Evolutionary conservation across 495 filamentous ascomycete genomes (phyloP), one percentile per base, ranked within the genome.

Genomic region (Aspergillus conjunctus): DNA sequence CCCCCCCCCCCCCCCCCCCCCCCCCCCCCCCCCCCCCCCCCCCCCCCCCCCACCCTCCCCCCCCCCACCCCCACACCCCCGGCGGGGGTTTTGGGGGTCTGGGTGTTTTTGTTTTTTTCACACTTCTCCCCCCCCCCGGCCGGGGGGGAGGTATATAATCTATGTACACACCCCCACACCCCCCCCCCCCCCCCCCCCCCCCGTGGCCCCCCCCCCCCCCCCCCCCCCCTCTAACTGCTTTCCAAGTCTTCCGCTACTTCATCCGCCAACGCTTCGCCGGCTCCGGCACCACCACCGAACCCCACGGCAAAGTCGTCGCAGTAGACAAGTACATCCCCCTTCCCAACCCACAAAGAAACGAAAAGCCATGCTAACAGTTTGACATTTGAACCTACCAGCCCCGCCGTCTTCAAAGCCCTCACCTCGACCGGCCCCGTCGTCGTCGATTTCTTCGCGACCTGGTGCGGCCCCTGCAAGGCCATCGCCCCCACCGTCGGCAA

Each of bases 381-480:
- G 3, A 46, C 9, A n/a, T 14, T 6, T 39, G 32, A 44, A 39
- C 52, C 5, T 41, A 21, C 17, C 33, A 64, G 62, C 48, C 46
- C 52, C 12, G 62, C 60, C 62, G 59, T 64, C 48, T 64, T 60
- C 57, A 51, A 79, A 81, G 68, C 80, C 14, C 83, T 85, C 67
- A 83, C 73, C 56, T 69, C 73, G n/a, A 81, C 78, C 6, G 84
- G 83, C 0, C 73, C 91, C 60, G 81, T 92, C 66, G 78, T 95
- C 63, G 69, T 95, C 72, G 91, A 96, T 79, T 90, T 83, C 75
- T 91, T 88, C 68, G 91, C 91, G 20, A 85, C 79, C 37, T 96
- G 91, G 91, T 96, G 91, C 81, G 91, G 91, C 14, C 91, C 69
- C 91, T 60, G 58, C 58, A 60, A 60, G 21, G 58, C 58, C 51